A percentile compares a stretch with the other conserved stretches of the same genome.
These are phyloP conservation scores for Yarrowia deformans DNA, from an alignment of 805 yeast species.

Conservation along the genomic window DNA sequence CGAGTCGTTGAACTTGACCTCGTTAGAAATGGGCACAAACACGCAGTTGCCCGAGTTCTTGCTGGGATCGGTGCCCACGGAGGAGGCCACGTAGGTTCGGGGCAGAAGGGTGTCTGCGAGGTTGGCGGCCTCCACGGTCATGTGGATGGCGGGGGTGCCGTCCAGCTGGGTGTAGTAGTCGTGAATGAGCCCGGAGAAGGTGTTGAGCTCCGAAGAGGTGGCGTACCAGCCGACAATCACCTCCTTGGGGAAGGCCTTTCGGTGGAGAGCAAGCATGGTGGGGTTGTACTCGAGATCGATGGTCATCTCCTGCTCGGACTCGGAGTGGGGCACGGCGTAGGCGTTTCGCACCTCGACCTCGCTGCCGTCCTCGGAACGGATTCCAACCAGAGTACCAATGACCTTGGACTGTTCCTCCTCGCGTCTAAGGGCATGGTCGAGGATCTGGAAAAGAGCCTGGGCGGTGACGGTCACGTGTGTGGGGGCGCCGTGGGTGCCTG, in stretches of 20 bases:
- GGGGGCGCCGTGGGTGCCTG: slow-evolving; percentile 49
- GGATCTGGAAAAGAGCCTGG: slow-evolving; percentile 75
- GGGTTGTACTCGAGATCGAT: slow-evolving; percentile 80
- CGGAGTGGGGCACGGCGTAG: slow-evolving; percentile 81
- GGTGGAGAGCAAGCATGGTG: slow-evolving; percentile 71
- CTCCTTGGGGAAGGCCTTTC: slow-evolving; percentile 74
- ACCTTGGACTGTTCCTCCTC: slow-evolving; percentile 64
- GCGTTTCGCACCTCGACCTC: slow-evolving; percentile 76
- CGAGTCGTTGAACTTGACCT: slow-evolving; percentile 61
- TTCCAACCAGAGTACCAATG: slow-evolving; percentile 83
- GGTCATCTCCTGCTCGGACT: slow-evolving; percentile 74
- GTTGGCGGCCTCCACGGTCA: slow-evolving; percentile 66
- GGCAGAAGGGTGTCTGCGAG: slow-evolving; percentile 59
- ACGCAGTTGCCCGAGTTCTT: slow-evolving; percentile 57
- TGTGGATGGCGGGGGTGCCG: slow-evolving; percentile 79
- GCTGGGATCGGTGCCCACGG: slow-evolving; percentile 64
- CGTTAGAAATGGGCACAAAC: slow-evolving; percentile 78
- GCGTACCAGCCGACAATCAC: slow-evolving; percentile 85
- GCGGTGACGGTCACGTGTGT: slow-evolving; percentile 66
- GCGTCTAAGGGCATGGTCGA: slow-evolving; percentile 71
- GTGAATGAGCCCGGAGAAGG: slow-evolving; percentile 77
- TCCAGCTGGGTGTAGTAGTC: slow-evolving; percentile 77
- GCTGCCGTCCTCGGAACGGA: slow-evolving; percentile 82
- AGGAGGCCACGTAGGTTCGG: slow-evolving; percentile 76
- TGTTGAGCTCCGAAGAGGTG: slow-evolving; percentile 65